Evolutionary conservation across 345 rosid genomes (phyloP), one percentile per base, ranked within the genome.

Genomic region (Pistacia integerrima): DNA sequence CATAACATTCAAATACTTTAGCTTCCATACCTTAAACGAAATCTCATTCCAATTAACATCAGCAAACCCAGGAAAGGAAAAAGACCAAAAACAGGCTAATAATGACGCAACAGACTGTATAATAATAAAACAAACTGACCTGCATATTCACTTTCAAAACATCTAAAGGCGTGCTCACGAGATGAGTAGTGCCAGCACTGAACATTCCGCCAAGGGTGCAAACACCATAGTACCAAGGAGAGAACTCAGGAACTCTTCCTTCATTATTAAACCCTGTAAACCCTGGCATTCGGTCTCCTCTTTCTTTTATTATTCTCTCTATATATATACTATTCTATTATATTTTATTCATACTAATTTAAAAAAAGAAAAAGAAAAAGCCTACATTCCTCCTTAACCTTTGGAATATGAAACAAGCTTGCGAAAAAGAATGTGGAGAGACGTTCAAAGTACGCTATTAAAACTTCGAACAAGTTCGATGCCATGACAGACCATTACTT

Each of bases 111-210:
- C 33, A 64, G 16, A 10, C 1, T 33, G 38, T 25, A 52, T 6
- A 30, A 36, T 22, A 22, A 22, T 14, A 22, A 17, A 67, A n/a
- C 16, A 6, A 11, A 30, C 78, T 4, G 14, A 84, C 93, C 91
- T 87, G 90, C 91, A 90, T 90, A 77, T 90, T 85, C 25, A 88
- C 93, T 80, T 90, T 90, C 78, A 90, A 78, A 61, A 88, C 93
- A 73, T 90, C 91, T 28, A 88, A 85, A 74, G 91, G 93, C 16
- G 93, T 90, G 76, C 86, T 72, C 17, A 75, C 88, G 59, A 88
- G 85, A 79, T 90, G 93, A 54, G 91, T 84, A 52, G 89, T 75
- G 8, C 93, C 93, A 25, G 91, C 90, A 74, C 93, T 85, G 49
- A 90, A 85, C 87, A 85, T 90, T 20, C 93, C 93, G 36, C 89